Evolutionary conservation across 805 yeast genomes (phyloP), one percentile per base, ranked within the genome.

Genomic region (Cephaloascus albidus): DNA sequence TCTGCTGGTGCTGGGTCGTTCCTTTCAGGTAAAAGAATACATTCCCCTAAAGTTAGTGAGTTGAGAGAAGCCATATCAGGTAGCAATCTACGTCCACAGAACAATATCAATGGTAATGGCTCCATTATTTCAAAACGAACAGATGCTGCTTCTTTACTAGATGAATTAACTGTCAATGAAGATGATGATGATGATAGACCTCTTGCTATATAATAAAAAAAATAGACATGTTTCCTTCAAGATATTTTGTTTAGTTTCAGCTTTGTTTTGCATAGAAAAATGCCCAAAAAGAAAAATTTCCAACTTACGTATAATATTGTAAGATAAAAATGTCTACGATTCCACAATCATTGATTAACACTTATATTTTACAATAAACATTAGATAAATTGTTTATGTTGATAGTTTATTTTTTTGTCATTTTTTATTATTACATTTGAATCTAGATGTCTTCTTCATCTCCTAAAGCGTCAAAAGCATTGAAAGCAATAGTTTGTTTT

Each of bases 381-480:
- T n/a, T n/a, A n/a, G n/a, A n/a, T n/a, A n/a, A n/a, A n/a, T n/a
- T n/a, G n/a, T n/a, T n/a, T n/a, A n/a, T n/a, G n/a, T n/a, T n/a
- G n/a, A n/a, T n/a, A n/a, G n/a, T n/a, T n/a, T n/a, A n/a, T n/a
- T n/a, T n/a, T n/a, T n/a, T n/a, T n/a, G n/a, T n/a, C n/a, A n/a
- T n/a, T n/a, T n/a, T n/a, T n/a, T n/a, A n/a, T n/a, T n/a, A n/a
- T n/a, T n/a, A n/a, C n/a, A n/a, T n/a, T n/a, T n/a, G n/a, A n/a
- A n/a, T n/a, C n/a, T n/a, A 23, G 12, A 23, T 68, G 37, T 70
- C 74, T 33, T 72, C 81, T 20, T 72, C 80, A 36, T 68, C 80
- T 20, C 74, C 82, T 53, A 85, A 74, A 19, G 90, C 90, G 49
- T 81, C 88, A 57, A 85, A 85, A 3, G 93, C 90, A 59, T 85